Evolutionary conservation across 2,329 filamentous ascomycete genomes (phyloP).

Genomic region (Monosporascus sp.): DNA sequence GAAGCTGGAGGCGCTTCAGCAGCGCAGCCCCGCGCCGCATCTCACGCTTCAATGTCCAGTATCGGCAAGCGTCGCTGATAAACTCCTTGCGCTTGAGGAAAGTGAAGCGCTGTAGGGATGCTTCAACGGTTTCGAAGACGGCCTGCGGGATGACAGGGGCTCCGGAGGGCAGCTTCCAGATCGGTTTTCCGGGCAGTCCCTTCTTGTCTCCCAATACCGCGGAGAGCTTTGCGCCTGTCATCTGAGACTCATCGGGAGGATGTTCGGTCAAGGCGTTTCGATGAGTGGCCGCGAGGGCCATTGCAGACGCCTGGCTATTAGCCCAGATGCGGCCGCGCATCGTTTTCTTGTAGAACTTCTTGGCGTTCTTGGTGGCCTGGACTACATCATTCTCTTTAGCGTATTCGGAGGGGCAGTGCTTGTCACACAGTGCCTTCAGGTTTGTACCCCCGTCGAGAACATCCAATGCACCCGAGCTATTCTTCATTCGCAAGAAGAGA

Average conservation of each 20-base stretch:
- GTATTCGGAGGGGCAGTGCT: constrained; percentile 88
- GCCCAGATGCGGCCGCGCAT: constrained; percentile 92
- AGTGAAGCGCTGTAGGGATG: constrained; percentile 74
- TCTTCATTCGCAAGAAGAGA: constrained; percentile 95
- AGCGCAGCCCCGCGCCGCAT: constrained; percentile 85
- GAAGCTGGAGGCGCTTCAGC: constrained; percentile 86
- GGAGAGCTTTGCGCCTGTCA: constrained; percentile 76
- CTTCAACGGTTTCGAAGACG: constrained; percentile 80
- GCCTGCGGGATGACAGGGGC: constrained; percentile 89
- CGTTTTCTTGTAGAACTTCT: constrained; percentile 81
- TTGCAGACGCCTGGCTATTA: constrained; percentile 78
- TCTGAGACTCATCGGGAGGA: constrained; percentile 74
- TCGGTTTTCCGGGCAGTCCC: constrained; percentile 59
- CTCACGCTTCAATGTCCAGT: constrained; percentile 96
- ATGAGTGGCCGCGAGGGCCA: constrained; percentile 72
- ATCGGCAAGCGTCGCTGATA: constrained; percentile 87
- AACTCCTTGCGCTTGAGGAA: constrained; percentile 84
- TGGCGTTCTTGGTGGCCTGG: constrained; percentile 73
- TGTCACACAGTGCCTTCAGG: constrained; percentile 93
- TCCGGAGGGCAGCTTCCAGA: constrained; percentile 91
- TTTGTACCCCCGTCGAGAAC: constrained; percentile 74
- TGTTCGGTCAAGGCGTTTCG: constrained; percentile 60
- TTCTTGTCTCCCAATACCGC: constrained; percentile 71
- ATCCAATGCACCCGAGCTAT: constrained; percentile 71
- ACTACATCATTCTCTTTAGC: constrained; percentile 79